These are phyloP conservation scores for Trichoderma breve DNA, from an alignment of 2,329 filamentous ascomycete species.

Conservation along the genomic window DNA sequence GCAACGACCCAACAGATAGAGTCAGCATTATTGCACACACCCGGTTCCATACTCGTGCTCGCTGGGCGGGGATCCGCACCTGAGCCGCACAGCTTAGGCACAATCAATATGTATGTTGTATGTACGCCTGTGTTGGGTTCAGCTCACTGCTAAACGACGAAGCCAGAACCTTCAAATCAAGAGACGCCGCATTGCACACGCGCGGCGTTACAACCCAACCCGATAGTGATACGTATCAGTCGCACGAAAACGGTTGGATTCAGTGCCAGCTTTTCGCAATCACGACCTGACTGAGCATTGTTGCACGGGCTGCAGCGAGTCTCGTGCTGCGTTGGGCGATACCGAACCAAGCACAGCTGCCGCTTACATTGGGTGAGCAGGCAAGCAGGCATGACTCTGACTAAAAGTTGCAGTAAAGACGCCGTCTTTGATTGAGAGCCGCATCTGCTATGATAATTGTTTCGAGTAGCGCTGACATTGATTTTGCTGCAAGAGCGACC, in stretches of 20 bases:
- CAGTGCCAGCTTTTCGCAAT: background rate
- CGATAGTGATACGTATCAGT: background rate
- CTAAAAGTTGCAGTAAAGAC: background rate
- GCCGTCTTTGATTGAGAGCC: background rate
- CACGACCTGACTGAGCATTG: background rate
- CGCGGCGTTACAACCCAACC: background rate
- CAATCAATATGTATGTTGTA: slow-evolving; percentile 1
- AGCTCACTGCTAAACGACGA: background rate
- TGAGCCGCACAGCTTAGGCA: background rate
- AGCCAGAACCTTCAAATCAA: background rate
- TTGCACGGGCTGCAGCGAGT: background rate
- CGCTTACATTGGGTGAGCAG: background rate
- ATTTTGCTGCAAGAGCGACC: background rate
- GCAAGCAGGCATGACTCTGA: background rate
- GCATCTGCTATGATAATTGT: background rate
- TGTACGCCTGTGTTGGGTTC: background rate
- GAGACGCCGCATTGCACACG: background rate
- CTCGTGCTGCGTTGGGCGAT: background rate
- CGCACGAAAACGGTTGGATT: background rate
- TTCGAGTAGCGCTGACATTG: background rate
- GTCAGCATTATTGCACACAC: background rate
- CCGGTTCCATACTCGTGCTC: background rate
- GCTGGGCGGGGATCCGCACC: background rate
- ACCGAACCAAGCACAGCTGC: background rate
- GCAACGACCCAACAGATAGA: background rate